Evolutionary conservation across 352 stramenopile genomes (phyloP).

Genomic region (Pythium utonaiense): DNA sequence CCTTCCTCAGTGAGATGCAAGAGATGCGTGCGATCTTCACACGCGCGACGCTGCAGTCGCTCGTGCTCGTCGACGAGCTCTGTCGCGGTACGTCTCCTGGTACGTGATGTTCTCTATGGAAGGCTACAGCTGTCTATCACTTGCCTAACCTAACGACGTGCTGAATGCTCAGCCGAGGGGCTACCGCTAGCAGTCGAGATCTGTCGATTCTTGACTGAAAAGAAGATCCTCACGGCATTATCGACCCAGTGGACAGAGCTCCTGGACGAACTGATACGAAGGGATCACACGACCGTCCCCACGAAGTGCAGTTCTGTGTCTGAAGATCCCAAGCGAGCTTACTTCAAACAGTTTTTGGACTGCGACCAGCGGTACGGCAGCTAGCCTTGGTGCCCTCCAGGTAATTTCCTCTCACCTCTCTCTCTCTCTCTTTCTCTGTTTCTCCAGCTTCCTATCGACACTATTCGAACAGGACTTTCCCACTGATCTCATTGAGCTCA

Average conservation of each 20-base stretch:
- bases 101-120: no score
- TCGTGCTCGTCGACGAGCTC: slow-evolving; percentile 53
- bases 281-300: background rate
- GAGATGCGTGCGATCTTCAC: slow-evolving; percentile 39
- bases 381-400: no score
- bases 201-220: slow-evolving; percentile 9
- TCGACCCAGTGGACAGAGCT: slow-evolving; percentile 24
- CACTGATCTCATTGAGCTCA: slow-evolving; percentile 27
- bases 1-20: slow-evolving; percentile 56
- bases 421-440: background rate
- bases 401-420: background rate
- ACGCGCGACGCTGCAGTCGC: slow-evolving; percentile 26
- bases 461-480: slow-evolving; percentile 34
- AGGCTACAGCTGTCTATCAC: no score
- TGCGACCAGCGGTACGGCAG: slow-evolving; percentile 4
- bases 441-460: slow-evolving; percentile 22
- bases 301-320: background rate
- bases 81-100: slow-evolving; percentile 34
- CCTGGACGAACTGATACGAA: background rate
- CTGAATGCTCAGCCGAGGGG: slow-evolving; percentile 11
- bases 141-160: no score
- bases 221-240: slow-evolving; percentile 1
- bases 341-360: slow-evolving; percentile 12
- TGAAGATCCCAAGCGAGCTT: background rate
- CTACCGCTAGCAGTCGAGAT: slow-evolving; percentile 15